These are phyloP conservation scores for Xerocomus cyaneibrunnescens DNA, from an alignment of 1,284 basidiomycete genomes.

Conservation along the genomic window DNA sequence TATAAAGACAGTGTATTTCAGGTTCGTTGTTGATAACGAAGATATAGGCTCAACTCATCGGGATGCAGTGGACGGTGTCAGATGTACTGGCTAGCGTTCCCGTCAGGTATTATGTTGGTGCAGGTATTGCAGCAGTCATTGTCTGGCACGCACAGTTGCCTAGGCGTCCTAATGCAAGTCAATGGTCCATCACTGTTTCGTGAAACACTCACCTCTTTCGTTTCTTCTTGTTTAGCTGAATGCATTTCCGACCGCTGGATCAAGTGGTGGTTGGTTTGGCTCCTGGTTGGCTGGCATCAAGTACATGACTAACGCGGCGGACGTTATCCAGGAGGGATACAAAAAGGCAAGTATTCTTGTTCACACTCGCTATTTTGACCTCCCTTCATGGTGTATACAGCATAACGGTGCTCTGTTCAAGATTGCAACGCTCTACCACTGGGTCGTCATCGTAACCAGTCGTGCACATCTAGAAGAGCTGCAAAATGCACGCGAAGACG, in stretches of 20 bases:
- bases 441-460: conserved; percentile 42
- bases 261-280: conserved; percentile 5
- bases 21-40: neutral
- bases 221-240: conserved; percentile 5
- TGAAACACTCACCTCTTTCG: too few relatives aligned
- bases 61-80: neutral
- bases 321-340: conserved; percentile 5
- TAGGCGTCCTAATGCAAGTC: neutral
- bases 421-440: conserved; percentile 35
- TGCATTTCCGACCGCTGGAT: conserved; percentile 22
- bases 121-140: neutral
- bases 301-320: conserved; percentile 4
- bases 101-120: neutral
- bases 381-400: conserved; percentile 29
- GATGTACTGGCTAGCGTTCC: neutral
- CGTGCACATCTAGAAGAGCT: conserved; percentile 1
- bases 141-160: neutral
- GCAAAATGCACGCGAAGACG: too few relatives aligned
- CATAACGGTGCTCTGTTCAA: conserved; percentile 41
- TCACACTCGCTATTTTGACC: too few relatives aligned
- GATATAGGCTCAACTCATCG: neutral
- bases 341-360: neutral
- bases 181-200: too few relatives aligned
- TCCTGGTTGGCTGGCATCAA: conserved; percentile 17
- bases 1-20: neutral